Evolutionary conservation across 768 basidiomycete genomes (phyloP), one percentile per base, ranked within the genome.

Genomic region (Albatrellus ellisii): DNA sequence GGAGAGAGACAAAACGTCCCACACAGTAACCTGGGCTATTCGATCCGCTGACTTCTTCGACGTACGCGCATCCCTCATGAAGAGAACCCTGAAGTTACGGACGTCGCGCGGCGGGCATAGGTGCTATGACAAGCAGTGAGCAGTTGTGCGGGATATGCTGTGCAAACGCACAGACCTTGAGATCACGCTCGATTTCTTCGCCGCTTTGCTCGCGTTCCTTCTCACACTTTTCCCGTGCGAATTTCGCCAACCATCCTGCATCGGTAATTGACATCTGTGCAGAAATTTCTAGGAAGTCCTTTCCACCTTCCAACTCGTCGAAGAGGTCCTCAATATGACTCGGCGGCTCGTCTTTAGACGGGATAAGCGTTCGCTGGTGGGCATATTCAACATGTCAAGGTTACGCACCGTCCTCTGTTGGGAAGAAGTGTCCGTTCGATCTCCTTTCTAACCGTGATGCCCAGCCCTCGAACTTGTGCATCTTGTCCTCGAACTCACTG

Each of bases 121-220:
- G 4, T 42, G 20, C 51, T 50, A 41, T n/a, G n/a, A n/a, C n/a
- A n/a, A n/a, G 21, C 33, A 4, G 20, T 26, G 24, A 15, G 26
- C 15, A 34, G 27, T 11, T 34, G 18, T 36, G 12, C 11, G n/a
- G 2, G 25, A 0, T 28, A 4, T 1, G 59, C 35, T 26, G 20
- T 29, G 25, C 36, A 22, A 9, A 41, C 20, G 22, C 26, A 39
- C 69, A 36, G 52, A 89, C 90, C 56, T 74, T 65, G 6, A 95
- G 64, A 49, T 91, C 85, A 39, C 67, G 64, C 46, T 82, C 79
- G 26, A 91, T 73, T 38, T 83, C 78, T 8, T 70, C 72, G 11
- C 59, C 62, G 14, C 69, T 60, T 10, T 58, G 61, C 40, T 77
- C 72, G 11, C 64, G 64, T 22, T 77, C 75, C 37, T 61, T 63